Evolutionary conservation across 2,329 filamentous ascomycete genomes (phyloP).

Genomic region (Phaeosphaeriaceae sp.): DNA sequence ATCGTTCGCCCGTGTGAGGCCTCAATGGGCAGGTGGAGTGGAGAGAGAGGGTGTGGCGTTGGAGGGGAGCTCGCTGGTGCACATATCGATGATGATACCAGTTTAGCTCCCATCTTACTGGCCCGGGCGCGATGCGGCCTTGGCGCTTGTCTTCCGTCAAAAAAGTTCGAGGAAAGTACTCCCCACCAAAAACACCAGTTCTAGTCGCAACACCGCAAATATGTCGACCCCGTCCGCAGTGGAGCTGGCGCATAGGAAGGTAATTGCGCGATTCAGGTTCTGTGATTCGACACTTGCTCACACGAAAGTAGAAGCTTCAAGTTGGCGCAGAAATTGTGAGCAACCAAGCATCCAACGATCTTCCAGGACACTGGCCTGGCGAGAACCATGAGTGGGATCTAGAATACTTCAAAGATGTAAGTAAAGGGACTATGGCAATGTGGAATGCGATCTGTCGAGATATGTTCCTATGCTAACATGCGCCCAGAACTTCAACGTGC

Average conservation of each 20-base stretch:
- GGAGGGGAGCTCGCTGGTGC: slow-evolving; percentile 33
- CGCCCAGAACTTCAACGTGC: slow-evolving; percentile 68
- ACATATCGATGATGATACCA: slow-evolving; percentile 35
- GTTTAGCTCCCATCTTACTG: slow-evolving; percentile 37
- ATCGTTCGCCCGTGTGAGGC: slow-evolving; percentile 37
- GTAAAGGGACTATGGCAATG: no score
- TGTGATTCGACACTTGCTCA: slow-evolving; percentile 7
- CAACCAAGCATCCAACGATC: slow-evolving; percentile 88
- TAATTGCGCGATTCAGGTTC: slow-evolving; percentile 45
- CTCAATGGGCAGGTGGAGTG: slow-evolving; percentile 46
- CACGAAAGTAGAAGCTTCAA: slow-evolving; percentile 71
- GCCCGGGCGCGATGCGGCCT: slow-evolving; percentile 28
- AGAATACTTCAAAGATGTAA: slow-evolving; percentile 70
- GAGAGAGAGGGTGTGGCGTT: slow-evolving; percentile 41
- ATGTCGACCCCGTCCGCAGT: slow-evolving; percentile 57
- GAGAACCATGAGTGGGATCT: slow-evolving; percentile 85
- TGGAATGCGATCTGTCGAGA: no score
- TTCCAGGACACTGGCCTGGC: slow-evolving; percentile 87
- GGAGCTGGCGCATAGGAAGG: slow-evolving; percentile 69
- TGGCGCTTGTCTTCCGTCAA: slow-evolving; percentile 30
- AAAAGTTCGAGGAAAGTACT: slow-evolving; percentile 31
- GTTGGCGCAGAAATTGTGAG: slow-evolving; percentile 91
- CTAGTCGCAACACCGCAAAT: slow-evolving; percentile 20
- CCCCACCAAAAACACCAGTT: slow-evolving; percentile 27
- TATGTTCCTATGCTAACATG: not conserved